Evolutionary conservation across 2,329 filamentous ascomycete genomes (phyloP).

Genomic region (Aspergillus sp.): DNA sequence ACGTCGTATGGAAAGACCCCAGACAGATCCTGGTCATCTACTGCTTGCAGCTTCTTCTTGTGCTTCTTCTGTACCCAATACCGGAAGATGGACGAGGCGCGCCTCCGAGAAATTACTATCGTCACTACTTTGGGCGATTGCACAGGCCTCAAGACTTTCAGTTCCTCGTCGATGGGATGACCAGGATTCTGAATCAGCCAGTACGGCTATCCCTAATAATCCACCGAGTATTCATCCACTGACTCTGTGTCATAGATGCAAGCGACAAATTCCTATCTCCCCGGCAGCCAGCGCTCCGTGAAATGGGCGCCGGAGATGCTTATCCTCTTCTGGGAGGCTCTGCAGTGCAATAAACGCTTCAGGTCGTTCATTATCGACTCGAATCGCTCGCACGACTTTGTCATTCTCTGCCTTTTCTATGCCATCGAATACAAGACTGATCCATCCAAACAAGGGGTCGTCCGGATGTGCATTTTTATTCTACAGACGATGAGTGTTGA

Average conservation of each 20-base stretch:
- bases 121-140: conserved; percentile 81
- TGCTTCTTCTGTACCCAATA: conserved; percentile 76
- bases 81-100: conserved; percentile 61
- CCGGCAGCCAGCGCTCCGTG: conserved; percentile 68
- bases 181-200: conserved; percentile 81
- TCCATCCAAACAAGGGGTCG: conserved; percentile 77
- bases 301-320: conserved; percentile 93
- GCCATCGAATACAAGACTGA: conserved; percentile 83
- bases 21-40: conserved; percentile 88
- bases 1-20: conserved; percentile 81
- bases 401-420: conserved; percentile 85
- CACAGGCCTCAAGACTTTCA: conserved; percentile 96
- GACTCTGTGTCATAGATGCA: conserved; percentile 50
- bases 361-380: conserved; percentile 95
- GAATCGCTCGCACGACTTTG: conserved; percentile 83
- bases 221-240: conserved; percentile 3
- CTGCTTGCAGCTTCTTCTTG: conserved; percentile 80
- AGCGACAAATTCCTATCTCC: conserved; percentile 78
- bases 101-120: conserved; percentile 80
- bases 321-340: conserved; percentile 93
- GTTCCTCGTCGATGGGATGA: conserved; percentile 93
- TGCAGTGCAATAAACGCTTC: conserved; percentile 97
- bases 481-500: conserved; percentile 92
- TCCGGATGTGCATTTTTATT: conserved; percentile 96
- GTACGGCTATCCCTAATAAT: conserved; percentile 24